Conservation (phyloP, 305 asterid genomes). For the Solanum hybrid region DNA sequence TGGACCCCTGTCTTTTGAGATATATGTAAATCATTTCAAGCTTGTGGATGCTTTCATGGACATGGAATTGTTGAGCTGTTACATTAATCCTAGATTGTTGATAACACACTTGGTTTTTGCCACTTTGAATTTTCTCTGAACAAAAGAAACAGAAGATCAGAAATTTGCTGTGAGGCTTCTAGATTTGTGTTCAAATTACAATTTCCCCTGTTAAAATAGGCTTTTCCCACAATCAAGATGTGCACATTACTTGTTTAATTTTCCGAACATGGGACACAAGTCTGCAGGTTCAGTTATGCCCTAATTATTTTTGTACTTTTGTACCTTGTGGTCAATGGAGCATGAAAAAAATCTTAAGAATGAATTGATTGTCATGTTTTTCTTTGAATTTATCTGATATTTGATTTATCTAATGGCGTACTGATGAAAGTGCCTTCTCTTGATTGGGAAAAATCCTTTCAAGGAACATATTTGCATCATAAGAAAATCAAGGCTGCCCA, state of each 20-base stretch:
- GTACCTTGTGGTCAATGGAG: background rate
- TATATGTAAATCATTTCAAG: background rate
- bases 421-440: background rate
- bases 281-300: background rate
- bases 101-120: background rate
- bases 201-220: background rate
- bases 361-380: background rate
- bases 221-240: background rate
- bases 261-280: background rate
- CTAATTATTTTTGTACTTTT: background rate
- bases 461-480: constrained; percentile 93
- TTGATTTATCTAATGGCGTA: background rate
- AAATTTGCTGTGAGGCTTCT: background rate
- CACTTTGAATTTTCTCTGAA: background rate
- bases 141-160: background rate
- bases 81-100: background rate
- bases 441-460: constrained; percentile 1
- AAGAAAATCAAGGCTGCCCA: constrained; percentile 96
- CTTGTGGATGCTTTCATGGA: background rate
- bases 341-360: background rate
- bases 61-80: background rate
- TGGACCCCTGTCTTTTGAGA: background rate
- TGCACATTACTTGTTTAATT: background rate
- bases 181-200: background rate
- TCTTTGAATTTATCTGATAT: background rate